Evolutionary conservation across 176 grass and related monocot genomes (phyloP).

Genomic region (barley (Hordeum vulgare)): MorexV3_pseudomolecules_assembly NC_058523.1:505419887-505420386

Average conservation of each 20-base stretch:
- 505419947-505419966: neutral
- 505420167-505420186: constrained; percentile 57
- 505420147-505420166: constrained; percentile 64
- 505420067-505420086: constrained; percentile 20
- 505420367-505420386: constrained; percentile 61
- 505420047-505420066: constrained; percentile 1
- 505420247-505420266: constrained; percentile 69
- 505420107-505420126: constrained; percentile 87
- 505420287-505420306: constrained; percentile 68
- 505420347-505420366: constrained; percentile 61
- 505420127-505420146: constrained; percentile 94
- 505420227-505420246: constrained; percentile 83
- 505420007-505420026: neutral
- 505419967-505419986: neutral
- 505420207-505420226: constrained; percentile 36
- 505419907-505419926: constrained; percentile 10
- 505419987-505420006: neutral
- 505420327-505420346: constrained; percentile 27
- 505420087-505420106: constrained; percentile 84
- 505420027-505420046: constrained; percentile 11
- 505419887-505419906: constrained; percentile 23
- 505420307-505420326: constrained; percentile 26
- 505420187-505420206: constrained; percentile 61
- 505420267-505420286: constrained; percentile 70
- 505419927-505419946: constrained; percentile 1